Evolutionary conservation across 2,329 filamentous ascomycete species (phyloP).

Genomic region (Trichoderma koningii): DNA sequence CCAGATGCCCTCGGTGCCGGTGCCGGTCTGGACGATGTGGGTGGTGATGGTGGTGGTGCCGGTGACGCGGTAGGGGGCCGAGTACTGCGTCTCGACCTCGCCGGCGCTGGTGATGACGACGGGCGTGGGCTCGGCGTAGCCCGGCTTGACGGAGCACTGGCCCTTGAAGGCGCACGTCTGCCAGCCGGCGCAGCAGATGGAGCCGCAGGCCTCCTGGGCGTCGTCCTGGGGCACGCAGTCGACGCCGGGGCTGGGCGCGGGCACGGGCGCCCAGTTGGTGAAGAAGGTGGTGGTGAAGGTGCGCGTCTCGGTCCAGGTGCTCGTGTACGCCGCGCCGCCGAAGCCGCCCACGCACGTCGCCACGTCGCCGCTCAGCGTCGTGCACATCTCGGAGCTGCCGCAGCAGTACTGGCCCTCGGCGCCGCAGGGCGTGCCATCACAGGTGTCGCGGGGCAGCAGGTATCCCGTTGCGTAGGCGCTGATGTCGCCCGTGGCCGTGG

Average conservation of each 20-base stretch:
- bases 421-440: constrained; percentile 56
- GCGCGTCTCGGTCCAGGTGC: constrained; percentile 62
- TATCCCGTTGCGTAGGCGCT: constrained; percentile 48
- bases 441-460: constrained; percentile 46
- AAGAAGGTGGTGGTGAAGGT: constrained; percentile 62
- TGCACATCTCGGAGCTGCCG: constrained; percentile 51
- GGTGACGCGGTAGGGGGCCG: constrained; percentile 54
- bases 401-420: constrained; percentile 59
- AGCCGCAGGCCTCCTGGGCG: constrained; percentile 64
- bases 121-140: constrained; percentile 47
- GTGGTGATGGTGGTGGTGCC: constrained; percentile 57
- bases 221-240: constrained; percentile 54
- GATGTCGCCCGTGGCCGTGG: constrained; percentile 52
- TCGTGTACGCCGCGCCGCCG: constrained; percentile 47
- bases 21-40: constrained; percentile 35
- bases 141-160: constrained; percentile 59
- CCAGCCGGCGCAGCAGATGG: constrained; percentile 68
- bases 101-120: constrained; percentile 50
- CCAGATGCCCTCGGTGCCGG: constrained; percentile 34
- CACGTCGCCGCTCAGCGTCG: constrained; percentile 50
- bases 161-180: constrained; percentile 65
- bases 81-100: constrained; percentile 58
- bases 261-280: constrained; percentile 51
- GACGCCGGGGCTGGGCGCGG: constrained; percentile 47
- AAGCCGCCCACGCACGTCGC: constrained; percentile 51